A percentile compares a stretch with the other conserved stretches of the same genome.
Conservation (phyloP, 176 grass and related monocot species). For the Carex pumila region DNA sequence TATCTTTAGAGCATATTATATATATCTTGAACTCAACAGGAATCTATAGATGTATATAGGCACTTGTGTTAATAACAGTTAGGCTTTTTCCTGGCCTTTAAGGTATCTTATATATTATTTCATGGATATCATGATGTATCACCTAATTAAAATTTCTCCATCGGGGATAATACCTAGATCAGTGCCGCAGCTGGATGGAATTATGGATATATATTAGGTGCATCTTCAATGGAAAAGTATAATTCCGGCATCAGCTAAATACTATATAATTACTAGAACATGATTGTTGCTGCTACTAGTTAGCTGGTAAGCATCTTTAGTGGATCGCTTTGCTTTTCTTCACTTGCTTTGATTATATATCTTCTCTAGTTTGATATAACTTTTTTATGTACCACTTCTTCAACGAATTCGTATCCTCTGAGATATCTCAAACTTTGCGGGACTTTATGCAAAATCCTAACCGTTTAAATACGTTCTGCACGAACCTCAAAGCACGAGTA, state of each 20-base stretch:
- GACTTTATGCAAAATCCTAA: too few species aligned
- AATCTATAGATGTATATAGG: constrained; percentile 3
- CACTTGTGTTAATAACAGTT: not conserved
- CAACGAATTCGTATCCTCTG: too few species aligned
- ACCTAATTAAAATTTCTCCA: not conserved
- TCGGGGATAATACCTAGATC: not conserved
- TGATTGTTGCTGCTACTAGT: constrained; percentile 3
- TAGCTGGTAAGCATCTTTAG: not conserved
- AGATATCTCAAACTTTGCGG: too few species aligned
- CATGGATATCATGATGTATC: not conserved
- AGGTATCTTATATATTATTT: constrained; percentile 18
- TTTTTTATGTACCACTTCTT: not conserved
- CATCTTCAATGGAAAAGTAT: not conserved
- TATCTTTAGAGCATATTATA: not conserved
- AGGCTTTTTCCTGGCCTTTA: constrained; percentile 8
- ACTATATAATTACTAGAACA: not conserved
- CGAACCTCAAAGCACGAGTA: too few species aligned
- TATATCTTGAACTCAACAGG: not conserved
- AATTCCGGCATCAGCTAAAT: not conserved
- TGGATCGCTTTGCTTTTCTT: not conserved
- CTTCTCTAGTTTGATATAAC: not conserved
- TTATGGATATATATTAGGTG: not conserved
- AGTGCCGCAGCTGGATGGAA: not conserved
- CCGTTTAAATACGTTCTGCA: too few species aligned
- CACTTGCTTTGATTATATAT: not conserved